A percentile compares a stretch with the other conserved stretches of the same genome.
phyloP scores from a whole-genome alignment of 2,329 filamentous ascomycete species.

The Scleromitrula shiraiana region DNA sequence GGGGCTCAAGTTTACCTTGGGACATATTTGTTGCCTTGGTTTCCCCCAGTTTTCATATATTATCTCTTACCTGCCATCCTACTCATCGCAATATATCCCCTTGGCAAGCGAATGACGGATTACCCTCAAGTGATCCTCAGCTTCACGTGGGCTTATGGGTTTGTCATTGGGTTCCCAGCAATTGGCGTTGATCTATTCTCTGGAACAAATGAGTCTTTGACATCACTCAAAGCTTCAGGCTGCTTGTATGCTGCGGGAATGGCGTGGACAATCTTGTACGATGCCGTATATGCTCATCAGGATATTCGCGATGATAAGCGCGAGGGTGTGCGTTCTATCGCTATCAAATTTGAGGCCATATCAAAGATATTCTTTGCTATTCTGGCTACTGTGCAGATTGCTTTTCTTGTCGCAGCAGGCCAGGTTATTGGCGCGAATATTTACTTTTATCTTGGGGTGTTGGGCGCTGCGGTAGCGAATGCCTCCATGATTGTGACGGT shows the following conservation, averaged over 20 bases:
- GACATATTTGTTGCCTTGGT: not conserved
- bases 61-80: not conserved
- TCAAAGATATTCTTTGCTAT: not conserved
- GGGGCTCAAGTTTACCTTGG: not conserved
- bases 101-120: constrained; percentile 8
- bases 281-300: constrained; percentile 11
- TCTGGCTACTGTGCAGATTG: not conserved
- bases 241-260: not conserved
- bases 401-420: not conserved
- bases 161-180: constrained; percentile 1
- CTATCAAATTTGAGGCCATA: not conserved
- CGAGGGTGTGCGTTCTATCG: constrained; percentile 7
- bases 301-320: constrained; percentile 9
- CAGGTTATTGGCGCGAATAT: not conserved
- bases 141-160: not conserved
- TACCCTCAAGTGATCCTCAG: constrained; percentile 12
- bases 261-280: constrained; percentile 10
- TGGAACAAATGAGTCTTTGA: not conserved
- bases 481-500: constrained; percentile 1
- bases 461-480: not conserved
- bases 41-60: not conserved
- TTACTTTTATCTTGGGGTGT: not conserved
- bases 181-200: constrained; percentile 4
- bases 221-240: not conserved
- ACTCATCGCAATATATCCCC: constrained; percentile 1